Evolutionary conservation across 1,284 basidiomycete genomes (phyloP), one percentile per base, ranked within the genome.

Genomic region (Schizophyllum commune): DNA sequence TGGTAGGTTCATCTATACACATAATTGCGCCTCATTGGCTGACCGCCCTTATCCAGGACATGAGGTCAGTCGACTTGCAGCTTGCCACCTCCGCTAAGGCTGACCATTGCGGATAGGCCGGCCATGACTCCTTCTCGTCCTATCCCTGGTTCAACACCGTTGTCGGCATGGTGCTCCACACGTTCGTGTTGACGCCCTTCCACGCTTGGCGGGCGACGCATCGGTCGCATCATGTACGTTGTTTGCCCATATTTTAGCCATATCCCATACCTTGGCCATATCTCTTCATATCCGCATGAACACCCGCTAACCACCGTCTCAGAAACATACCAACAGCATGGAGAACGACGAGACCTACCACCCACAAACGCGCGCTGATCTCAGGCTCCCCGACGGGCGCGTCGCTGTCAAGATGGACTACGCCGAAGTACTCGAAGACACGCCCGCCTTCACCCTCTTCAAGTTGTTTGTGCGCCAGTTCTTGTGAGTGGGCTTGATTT

Each of bases 371-470:
- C 65, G 74, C 13, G 65, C 61, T 6, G 69, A 72, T 58, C 65
- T 72, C 54, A 69, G 69, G 20, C 69, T 75, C 7, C 74, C 74
- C 3, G 63, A 68, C 20, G 69, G 67, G 4, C 61, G 65, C 4
- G 57, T 65, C 8, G 71, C 73, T 4, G 70, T 65, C 0, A 60
- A 62, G 19, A 68, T 71, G 64, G 71, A 75, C 63, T 75, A 75
- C 63, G 68, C 68, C 57, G 72, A 74, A 47, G 62, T 73, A 17
- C 59, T 76, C n/a, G 74, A 73, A 33, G 75, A 90, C 68, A 84
- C 86, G 8, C 88, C 88, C 1, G 65, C 83, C 4, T 85, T 75
- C 72, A 80, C 81, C 57, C 72, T 87, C 51, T 70, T 74, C 71
- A 79, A 80, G 72, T 71, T 85, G 65, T 63, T 85, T 58, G 66